Percentiles rank a stretch among this genome's conserved stretches.
Conservation (phyloP, 108 stramenopile species). For the Craspedostauros australis region DNA sequence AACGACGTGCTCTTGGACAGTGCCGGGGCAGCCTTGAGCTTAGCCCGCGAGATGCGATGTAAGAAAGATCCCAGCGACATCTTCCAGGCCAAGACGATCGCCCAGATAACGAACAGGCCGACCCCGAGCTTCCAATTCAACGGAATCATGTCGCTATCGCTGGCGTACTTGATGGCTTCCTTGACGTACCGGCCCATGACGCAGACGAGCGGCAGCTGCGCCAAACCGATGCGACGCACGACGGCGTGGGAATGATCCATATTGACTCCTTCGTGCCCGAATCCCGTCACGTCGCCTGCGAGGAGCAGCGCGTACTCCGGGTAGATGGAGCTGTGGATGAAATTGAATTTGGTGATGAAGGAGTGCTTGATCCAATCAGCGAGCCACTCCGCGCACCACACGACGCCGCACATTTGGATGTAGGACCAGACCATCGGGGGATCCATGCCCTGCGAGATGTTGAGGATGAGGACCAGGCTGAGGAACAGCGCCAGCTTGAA, state of each 20-base stretch:
- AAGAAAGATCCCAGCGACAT: conserved; percentile 24
- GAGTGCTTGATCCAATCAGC: conserved; percentile 96
- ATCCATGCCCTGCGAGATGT: conserved; percentile 80
- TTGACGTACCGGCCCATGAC: conserved; percentile 76
- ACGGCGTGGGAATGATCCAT: conserved; percentile 91
- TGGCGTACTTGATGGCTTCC: conserved; percentile 68
- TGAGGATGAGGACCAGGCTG: conserved; percentile 64
- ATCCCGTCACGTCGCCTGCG: conserved; percentile 84
- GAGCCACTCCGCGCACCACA: conserved; percentile 82
- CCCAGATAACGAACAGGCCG: conserved; percentile 25
- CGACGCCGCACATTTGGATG: conserved; percentile 62
- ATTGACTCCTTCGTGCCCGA: conserved; percentile 80
- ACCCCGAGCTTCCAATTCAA: conserved; percentile 15
- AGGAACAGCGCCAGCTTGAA: conserved; percentile 85
- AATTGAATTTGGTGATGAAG: conserved; percentile 97
- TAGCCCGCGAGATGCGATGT: conserved; percentile 20
- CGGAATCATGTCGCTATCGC: conserved; percentile 7
- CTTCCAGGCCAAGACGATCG: conserved; percentile 26
- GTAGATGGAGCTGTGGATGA: conserved; percentile 75
- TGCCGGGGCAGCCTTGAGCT: conserved; percentile 36
- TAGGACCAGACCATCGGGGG: conserved; percentile 56
- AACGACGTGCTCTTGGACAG: conserved; percentile 21
- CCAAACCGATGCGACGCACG: conserved; percentile 86
- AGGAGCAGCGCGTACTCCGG: conserved; percentile 79
- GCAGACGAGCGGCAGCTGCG: conserved; percentile 89